Conservation (phyloP, 805 yeast genomes). For the Ogataea parapolymorpha region DNA sequence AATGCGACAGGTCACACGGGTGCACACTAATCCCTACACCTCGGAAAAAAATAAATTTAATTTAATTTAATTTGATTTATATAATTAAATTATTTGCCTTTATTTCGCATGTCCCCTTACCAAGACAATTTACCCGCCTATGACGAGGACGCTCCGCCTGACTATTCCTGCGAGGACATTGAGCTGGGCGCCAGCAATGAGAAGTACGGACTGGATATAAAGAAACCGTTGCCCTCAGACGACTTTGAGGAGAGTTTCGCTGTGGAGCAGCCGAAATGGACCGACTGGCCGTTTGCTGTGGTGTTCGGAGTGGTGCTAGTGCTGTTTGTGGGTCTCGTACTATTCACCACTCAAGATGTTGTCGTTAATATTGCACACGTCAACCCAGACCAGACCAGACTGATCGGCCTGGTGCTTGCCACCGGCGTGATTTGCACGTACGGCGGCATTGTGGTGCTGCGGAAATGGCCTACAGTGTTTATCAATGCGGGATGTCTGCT, state of each 20-base stretch:
- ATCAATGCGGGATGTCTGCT: slow-evolving; percentile 3
- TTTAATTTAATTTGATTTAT: background rate
- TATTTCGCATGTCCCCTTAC: background rate
- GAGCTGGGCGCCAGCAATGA: slow-evolving; percentile 4
- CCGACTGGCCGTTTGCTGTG: slow-evolving; percentile 68
- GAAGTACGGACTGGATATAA: slow-evolving; percentile 6
- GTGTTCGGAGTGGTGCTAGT: slow-evolving; percentile 33
- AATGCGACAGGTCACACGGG: too few species aligned
- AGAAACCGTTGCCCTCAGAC: slow-evolving; percentile 27
- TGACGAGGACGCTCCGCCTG: slow-evolving; percentile 8
- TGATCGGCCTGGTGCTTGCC: background rate
- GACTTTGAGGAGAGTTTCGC: slow-evolving; percentile 68
- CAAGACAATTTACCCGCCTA: background rate
- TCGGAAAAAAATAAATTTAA: background rate
- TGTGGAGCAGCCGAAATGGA: slow-evolving; percentile 56
- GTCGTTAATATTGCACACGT: background rate
- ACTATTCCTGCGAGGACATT: slow-evolving; percentile 1
- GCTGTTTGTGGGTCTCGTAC: slow-evolving; percentile 14
- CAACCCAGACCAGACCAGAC: background rate
- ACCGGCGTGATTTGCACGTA: background rate
- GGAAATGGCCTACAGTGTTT: slow-evolving; percentile 4
- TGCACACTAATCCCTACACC: too few species aligned
- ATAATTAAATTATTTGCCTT: background rate
- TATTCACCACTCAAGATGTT: background rate
- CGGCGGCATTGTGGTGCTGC: background rate